Evolutionary conservation across 768 basidiomycete species (phyloP).

Genomic region (Tylopilus subfusipes): DNA sequence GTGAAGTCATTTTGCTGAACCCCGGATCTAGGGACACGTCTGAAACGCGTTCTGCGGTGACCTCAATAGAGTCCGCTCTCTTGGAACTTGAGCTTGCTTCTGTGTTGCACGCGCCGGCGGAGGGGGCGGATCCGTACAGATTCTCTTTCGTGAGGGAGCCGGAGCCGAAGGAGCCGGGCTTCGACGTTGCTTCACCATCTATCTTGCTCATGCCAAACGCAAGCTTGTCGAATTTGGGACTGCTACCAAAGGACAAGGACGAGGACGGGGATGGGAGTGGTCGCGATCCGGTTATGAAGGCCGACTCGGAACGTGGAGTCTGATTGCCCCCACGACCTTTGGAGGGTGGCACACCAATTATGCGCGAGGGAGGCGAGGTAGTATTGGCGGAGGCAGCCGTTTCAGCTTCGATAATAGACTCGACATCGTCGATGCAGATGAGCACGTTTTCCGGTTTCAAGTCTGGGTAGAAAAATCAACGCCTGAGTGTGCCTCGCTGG

Average conservation of each 20-base stretch:
- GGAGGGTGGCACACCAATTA: constrained; percentile 90
- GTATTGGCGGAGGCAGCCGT: constrained; percentile 44
- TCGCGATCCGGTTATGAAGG: constrained; percentile 90
- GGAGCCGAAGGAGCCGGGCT: constrained; percentile 33
- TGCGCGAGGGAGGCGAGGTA: constrained; percentile 46
- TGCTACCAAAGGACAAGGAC: constrained; percentile 63
- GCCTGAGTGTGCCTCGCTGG: not conserved
- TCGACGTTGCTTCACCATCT: constrained; percentile 43
- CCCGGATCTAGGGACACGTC: constrained; percentile 42
- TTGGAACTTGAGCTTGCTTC: constrained; percentile 17
- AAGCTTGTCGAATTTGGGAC: constrained; percentile 81
- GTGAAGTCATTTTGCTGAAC: constrained; percentile 38
- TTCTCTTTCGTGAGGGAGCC: constrained; percentile 22
- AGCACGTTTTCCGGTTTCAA: constrained; percentile 98
- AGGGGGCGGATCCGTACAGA: constrained; percentile 16
- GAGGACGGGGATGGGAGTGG: constrained; percentile 86
- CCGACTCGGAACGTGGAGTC: constrained; percentile 79
- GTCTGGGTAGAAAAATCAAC: constrained; percentile 44
- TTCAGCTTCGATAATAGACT: constrained; percentile 85
- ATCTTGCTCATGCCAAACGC: constrained; percentile 94
- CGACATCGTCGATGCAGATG: constrained; percentile 95
- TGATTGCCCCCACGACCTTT: constrained; percentile 96
- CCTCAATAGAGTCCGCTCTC: constrained; percentile 38
- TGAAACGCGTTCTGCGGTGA: constrained; percentile 50
- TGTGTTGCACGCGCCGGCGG: constrained; percentile 1